Base-by-base conservation (phyloP, 1,284 basidiomycete species). In the Rhodofomes roseus region DNA sequence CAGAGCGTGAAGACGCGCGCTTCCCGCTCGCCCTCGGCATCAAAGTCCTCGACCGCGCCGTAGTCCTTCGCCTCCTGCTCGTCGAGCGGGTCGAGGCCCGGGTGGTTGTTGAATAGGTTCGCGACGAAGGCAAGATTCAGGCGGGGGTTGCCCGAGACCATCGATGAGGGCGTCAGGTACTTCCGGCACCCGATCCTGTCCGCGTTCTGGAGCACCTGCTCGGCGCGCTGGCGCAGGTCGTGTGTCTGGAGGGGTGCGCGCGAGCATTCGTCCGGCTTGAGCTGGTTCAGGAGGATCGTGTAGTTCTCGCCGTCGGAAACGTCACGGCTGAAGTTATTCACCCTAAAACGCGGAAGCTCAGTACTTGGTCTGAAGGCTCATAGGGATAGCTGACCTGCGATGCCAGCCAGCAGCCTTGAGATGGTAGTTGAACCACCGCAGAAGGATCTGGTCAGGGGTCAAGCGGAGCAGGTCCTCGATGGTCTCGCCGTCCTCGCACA, bases 361-460 rank as follows among this genome's bases (percentile, higher is more conserved):
- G 58, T 9, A 12, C 4, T 8, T 4, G 16, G 16, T 23, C 39
- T 25, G 31, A 25, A 20, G 20, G 14, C 7, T 16, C 7, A 22
- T 50, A 11, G 2, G 20, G 23, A 12, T 1, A 65, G 74, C 73
- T 22, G 68, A 93, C 92, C 86, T 83, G 71, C 92, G 80, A 58
- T 89, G 83, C 92, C 95, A 97, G 8, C 91, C 91, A 37, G 96
- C 97, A 8, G 93, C 92, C 75, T 98, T 98, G 64, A 99, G 79
- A 75, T 99, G 97, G 75, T 93, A 99, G 77, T 99, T 99, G 80
- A 99, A 97, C 96, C 96, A 99, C 58, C 96, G 82, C 39, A 99
- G 76, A 44, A 99, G 78, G 67, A 99, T 97, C 77, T 99, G 96
- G 73, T 99, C 97, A 2, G 95, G 96, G 7, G 96, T 97, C 66